Evolutionary conservation across 2,329 filamentous ascomycete genomes (phyloP).

Genomic region (Claviceps humidiphila): DNA sequence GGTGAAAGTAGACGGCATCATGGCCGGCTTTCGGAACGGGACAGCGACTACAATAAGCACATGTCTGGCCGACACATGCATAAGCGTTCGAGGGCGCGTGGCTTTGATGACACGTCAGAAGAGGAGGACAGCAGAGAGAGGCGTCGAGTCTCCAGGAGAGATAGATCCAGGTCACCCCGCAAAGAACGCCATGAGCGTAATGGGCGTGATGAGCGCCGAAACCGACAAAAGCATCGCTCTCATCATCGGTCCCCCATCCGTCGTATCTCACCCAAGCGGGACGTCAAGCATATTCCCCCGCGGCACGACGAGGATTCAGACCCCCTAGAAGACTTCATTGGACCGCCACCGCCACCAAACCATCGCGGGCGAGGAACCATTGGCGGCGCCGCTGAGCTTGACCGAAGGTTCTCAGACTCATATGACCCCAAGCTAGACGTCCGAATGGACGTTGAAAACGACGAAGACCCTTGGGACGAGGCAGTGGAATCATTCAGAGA

Average conservation of each 20-base stretch:
- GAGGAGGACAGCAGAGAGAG: slow-evolving; percentile 1
- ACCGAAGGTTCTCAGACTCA: slow-evolving; percentile 60
- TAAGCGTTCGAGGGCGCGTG: not conserved
- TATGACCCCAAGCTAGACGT: slow-evolving; percentile 48
- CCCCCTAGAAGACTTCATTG: slow-evolving; percentile 62
- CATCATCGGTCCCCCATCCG: not conserved
- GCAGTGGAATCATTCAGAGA: slow-evolving; percentile 67
- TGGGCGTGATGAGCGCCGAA: slow-evolving; percentile 11
- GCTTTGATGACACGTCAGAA: not conserved
- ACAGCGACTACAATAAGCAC: slow-evolving; percentile 7
- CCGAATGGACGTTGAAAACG: slow-evolving; percentile 29
- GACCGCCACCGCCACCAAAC: slow-evolving; percentile 48
- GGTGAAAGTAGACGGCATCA: slow-evolving; percentile 8
- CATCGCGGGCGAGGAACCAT: slow-evolving; percentile 57
- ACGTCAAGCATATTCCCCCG: not conserved
- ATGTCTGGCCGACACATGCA: slow-evolving; percentile 5
- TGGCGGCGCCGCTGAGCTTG: slow-evolving; percentile 52
- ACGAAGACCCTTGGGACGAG: slow-evolving; percentile 60
- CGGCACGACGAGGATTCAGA: slow-evolving; percentile 39
- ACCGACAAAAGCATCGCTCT: slow-evolving; percentile 22
- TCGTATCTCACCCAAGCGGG: not conserved
- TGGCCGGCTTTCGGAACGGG: slow-evolving; percentile 14
- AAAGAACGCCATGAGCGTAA: slow-evolving; percentile 10
- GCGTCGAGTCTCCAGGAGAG: slow-evolving; percentile 8
- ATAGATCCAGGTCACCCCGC: slow-evolving; percentile 13